Base-by-base conservation (phyloP, 2,329 filamentous ascomycete species). In the Aureobasidium pullulans region DNA sequence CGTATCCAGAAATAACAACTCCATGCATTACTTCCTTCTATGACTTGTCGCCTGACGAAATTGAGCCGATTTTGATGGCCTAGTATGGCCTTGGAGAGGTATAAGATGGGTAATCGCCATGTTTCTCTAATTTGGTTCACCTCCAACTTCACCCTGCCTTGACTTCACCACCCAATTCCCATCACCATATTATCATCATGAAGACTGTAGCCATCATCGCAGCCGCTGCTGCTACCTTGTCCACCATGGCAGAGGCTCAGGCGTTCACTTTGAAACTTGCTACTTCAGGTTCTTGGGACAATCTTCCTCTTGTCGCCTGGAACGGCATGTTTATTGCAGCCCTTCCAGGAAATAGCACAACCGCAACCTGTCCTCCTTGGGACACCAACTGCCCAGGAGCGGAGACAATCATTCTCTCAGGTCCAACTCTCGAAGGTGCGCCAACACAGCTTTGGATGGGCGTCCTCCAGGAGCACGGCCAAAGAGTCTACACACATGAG, bases 1-100 rank as follows among this genome's bases (percentile, higher is more conserved):
- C 47, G 47, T 37, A 15, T 49, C 47, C 47, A 49, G 16, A 32
- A 49, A 49, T 49, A 49, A 37, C 47, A 37, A 49, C 47, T 37
- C 6, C 8, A 6, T 37, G 29, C 44, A 48, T 4, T n/a, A 8
- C 44, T 49, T 37, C 15, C 37, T 37, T 37, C 10, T 5, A 49
- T 8, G 1, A 28, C 7, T 9, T 23, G 11, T 37, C 19, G 47
- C 32, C 47, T 49, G 16, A 49, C 11, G 16, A 37, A 16, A 37
- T 23, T 10, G 16, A 16, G 29, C 47, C 15, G 3, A 5, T 16
- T 1, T 8, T 15, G 6, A 36, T 36, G 31, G 15, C 37, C 16
- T 23, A 16, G 6, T 13, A 15, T 7, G 47, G 6, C 13, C 9
- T 16, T 28, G 47, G 16, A 34, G 11, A 34, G 47, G 16, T 49